phyloP scores from a whole-genome alignment of 257 asterid species.

The Solanum chmielewskii region DNA sequence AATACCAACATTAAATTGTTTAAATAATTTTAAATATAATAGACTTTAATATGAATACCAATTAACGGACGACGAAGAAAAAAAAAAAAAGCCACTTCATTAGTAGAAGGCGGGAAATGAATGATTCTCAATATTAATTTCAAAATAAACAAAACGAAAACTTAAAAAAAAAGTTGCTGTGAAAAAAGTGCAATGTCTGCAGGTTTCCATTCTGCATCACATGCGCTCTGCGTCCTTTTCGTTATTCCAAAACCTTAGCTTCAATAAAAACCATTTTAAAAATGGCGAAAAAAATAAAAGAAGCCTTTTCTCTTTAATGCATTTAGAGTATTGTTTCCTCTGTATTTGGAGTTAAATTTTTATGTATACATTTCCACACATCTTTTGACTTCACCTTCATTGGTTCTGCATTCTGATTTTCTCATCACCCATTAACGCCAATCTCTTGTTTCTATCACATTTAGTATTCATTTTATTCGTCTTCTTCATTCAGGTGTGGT shows the following conservation, averaged over 20 bases:
- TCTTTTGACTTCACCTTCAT: constrained; percentile 12
- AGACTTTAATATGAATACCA: no score
- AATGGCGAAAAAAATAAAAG: neutral
- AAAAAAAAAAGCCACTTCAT: neutral
- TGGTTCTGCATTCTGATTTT: neutral
- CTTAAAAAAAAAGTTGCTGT: neutral
- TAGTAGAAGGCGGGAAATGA: constrained; percentile 24
- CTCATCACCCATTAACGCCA: constrained; percentile 5
- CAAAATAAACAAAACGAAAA: constrained; percentile 11
- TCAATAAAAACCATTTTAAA: neutral
- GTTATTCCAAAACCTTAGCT: neutral
- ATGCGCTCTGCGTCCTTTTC: constrained; percentile 21
- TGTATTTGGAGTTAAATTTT: neutral
- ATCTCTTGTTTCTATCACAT: neutral
- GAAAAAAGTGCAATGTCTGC: neutral
- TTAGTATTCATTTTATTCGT: neutral
- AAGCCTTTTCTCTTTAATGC: neutral
- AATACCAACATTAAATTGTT: neutral
- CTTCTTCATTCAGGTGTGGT: neutral
- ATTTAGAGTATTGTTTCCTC: neutral
- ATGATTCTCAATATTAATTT: constrained; percentile 13
- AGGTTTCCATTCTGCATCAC: constrained; percentile 28
- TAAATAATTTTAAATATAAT: no score
- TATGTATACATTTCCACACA: constrained; percentile 1
- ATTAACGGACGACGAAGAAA: no score